Conservation (phyloP, 2,329 filamentous ascomycete genomes). For the Rhinocladiella similis region DNA sequence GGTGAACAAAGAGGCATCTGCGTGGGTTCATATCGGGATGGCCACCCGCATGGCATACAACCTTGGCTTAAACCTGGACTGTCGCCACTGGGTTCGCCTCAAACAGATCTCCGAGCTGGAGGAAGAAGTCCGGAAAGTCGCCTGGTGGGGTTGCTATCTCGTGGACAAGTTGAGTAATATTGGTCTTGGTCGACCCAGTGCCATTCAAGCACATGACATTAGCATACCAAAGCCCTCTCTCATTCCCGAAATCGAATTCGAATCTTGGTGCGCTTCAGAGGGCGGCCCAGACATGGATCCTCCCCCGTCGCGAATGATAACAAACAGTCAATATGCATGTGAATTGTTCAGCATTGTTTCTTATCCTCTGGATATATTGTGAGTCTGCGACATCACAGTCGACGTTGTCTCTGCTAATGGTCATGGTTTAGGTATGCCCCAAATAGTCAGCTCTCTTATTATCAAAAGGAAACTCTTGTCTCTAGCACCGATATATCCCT, state of each 20-base stretch:
- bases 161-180: constrained; percentile 8
- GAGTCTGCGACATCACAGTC: not conserved
- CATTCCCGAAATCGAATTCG: not conserved
- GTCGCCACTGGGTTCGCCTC: not conserved
- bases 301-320: not conserved
- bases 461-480: constrained; percentile 2
- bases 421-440: not conserved
- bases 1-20: constrained; percentile 3
- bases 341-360: not conserved
- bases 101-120: constrained; percentile 4
- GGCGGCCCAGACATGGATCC: not conserved
- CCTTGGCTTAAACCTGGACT: constrained; percentile 7
- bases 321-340: not conserved
- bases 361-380: not conserved
- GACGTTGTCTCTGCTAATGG: not conserved
- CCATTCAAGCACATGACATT: not conserved
- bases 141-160: constrained; percentile 13
- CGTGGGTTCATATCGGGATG: constrained; percentile 10
- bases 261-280: not conserved
- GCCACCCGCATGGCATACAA: constrained; percentile 6
- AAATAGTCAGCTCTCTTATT: not conserved
- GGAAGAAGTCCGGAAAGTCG: constrained; percentile 1
- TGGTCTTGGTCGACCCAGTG: constrained; percentile 4
- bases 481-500: not conserved
- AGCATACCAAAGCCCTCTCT: not conserved